These are phyloP conservation scores for Cryptococcus sp. DNA, from an alignment of 1,284 basidiomycete species.

Conservation along the genomic window DNA sequence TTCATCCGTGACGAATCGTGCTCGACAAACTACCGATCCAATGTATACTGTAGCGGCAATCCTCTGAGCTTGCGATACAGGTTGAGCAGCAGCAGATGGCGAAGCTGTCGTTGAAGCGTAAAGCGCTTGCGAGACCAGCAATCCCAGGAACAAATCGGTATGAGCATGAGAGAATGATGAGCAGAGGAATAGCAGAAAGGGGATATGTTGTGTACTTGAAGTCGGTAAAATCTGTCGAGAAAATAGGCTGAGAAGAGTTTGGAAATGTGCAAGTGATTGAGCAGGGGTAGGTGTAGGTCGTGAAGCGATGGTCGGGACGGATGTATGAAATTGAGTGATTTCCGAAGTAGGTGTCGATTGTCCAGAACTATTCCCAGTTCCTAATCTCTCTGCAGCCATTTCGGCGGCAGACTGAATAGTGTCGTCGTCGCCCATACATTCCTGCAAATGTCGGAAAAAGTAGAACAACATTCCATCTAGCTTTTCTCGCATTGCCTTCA, in stretches of 20 bases:
- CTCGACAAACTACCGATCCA: constrained; percentile 87
- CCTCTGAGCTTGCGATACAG: constrained; percentile 50
- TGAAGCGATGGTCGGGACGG: neutral
- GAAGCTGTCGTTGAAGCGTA: constrained; percentile 58
- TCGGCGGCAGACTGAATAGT: constrained; percentile 26
- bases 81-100: constrained; percentile 17
- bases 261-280: constrained; percentile 61
- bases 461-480: constrained; percentile 82
- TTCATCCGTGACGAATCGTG: constrained; percentile 74
- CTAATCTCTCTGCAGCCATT: constrained; percentile 28
- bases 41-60: constrained; percentile 89
- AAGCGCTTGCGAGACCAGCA: constrained; percentile 82
- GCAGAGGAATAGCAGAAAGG: constrained; percentile 95
- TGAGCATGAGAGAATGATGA: constrained; percentile 84
- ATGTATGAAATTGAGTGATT: constrained; percentile 16
- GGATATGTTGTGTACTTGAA: constrained; percentile 94
- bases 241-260: constrained; percentile 85
- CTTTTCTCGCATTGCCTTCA: constrained; percentile 83
- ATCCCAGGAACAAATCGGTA: constrained; percentile 87
- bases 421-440: constrained; percentile 33
- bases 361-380: constrained; percentile 20
- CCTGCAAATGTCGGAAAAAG: constrained; percentile 68
- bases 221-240: constrained; percentile 89
- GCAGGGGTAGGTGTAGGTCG: constrained; percentile 21
- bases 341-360: constrained; percentile 31